These are phyloP conservation scores for Brassica napus DNA, from an alignment of 345 rosid species.

Conservation along the genomic window DNA sequence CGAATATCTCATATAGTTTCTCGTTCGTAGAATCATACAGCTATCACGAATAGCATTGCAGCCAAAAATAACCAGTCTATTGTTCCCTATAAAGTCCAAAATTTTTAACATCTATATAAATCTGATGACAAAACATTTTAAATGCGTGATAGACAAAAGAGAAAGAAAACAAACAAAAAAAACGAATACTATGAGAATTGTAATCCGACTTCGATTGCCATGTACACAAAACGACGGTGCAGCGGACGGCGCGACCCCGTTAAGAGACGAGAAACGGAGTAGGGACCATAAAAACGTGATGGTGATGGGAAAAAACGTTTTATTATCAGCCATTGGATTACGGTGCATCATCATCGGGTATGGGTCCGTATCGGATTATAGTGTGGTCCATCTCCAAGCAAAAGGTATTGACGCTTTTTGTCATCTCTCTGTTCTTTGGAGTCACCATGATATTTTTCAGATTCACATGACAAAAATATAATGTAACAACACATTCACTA, in stretches of 20 bases:
- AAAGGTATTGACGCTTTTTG: slow-evolving; percentile 40
- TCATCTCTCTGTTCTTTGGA: slow-evolving; percentile 38
- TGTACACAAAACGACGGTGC: slow-evolving; percentile 33
- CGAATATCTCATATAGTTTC: not conserved
- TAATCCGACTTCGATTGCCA: slow-evolving; percentile 10
- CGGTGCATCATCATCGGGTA: slow-evolving; percentile 1
- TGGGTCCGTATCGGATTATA: slow-evolving; percentile 19
- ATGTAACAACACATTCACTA: not conserved
- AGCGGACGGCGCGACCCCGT: slow-evolving; percentile 35
- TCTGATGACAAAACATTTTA: not conserved
- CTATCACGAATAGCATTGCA: not conserved
- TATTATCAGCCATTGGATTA: slow-evolving; percentile 24
- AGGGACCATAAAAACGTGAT: slow-evolving; percentile 32
- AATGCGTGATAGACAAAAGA: slow-evolving; percentile 20
- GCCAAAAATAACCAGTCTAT: not conserved
- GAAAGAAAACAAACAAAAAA: not conserved
- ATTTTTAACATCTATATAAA: not conserved
- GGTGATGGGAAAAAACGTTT: not conserved
- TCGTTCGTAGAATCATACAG: not conserved
- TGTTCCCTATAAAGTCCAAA: slow-evolving; percentile 5
- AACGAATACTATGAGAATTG: slow-evolving; percentile 9
- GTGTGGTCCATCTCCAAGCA: slow-evolving; percentile 22
- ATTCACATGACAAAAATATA: slow-evolving; percentile 27
- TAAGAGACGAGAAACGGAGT: slow-evolving; percentile 26
- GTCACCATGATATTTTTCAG: not conserved